Evolutionary conservation across 805 yeast genomes (phyloP).

Genomic region (Hemisphaericaspora nanyangensis): DNA sequence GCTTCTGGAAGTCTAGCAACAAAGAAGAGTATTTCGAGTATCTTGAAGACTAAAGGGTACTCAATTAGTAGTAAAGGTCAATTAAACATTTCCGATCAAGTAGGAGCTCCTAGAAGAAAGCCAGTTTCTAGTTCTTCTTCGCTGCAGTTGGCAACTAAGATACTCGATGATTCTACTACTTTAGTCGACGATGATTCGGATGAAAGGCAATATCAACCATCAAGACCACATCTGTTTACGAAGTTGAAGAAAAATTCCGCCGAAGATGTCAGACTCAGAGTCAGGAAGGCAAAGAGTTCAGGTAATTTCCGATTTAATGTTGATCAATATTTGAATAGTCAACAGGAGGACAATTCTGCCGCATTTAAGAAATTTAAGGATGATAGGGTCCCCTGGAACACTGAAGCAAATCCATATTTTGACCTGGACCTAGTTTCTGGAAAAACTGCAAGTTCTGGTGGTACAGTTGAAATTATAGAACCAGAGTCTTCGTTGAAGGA

Average conservation of each 20-base stretch:
- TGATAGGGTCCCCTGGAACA: conserved; percentile 20
- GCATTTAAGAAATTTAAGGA: conserved; percentile 6
- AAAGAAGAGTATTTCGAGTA: not conserved
- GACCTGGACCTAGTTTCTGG: conserved; percentile 9
- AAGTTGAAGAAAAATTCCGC: not conserved
- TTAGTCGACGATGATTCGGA: conserved; percentile 1
- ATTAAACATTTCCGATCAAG: not conserved
- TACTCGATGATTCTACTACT: conserved; percentile 9
- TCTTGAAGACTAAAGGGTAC: conserved; percentile 8
- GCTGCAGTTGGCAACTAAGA: conserved; percentile 4
- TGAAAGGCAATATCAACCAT: not conserved
- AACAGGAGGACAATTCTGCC: not conserved
- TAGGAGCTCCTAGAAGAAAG: conserved; percentile 13
- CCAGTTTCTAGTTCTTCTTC: conserved; percentile 16
- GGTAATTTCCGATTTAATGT: conserved; percentile 22
- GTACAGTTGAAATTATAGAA: not conserved
- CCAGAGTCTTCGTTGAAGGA: conserved; percentile 10
- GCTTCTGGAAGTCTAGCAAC: conserved; percentile 7
- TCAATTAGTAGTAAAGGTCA: conserved; percentile 10
- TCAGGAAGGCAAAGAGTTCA: conserved; percentile 33
- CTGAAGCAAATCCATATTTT: conserved; percentile 25
- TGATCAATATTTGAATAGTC: conserved; percentile 1
- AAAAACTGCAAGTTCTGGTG: not conserved
- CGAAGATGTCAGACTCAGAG: conserved; percentile 6
- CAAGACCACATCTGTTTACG: too few relatives aligned